Conservation (phyloP, 2,329 filamentous ascomycete species). For the Annulohypoxylon truncatum region DNA sequence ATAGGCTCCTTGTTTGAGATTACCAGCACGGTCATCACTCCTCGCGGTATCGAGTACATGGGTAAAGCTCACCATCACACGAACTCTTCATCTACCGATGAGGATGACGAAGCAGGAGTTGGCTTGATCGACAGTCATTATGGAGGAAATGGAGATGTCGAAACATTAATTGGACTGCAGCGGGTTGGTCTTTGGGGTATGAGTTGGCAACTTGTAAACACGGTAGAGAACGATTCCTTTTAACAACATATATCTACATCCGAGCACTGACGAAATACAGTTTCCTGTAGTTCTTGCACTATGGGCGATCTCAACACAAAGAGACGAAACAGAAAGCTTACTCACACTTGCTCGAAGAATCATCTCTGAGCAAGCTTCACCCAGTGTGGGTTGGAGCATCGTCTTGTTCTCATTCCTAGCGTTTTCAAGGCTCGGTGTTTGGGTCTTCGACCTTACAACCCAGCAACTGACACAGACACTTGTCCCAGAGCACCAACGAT, state of each 20-base stretch:
- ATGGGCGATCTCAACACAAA: constrained; percentile 47
- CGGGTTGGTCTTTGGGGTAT: constrained; percentile 57
- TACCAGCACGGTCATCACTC: constrained; percentile 64
- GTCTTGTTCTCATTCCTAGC: constrained; percentile 56
- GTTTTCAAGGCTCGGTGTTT: constrained; percentile 57
- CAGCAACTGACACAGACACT: constrained; percentile 58
- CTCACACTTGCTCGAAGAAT: constrained; percentile 21
- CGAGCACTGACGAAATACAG: constrained; percentile 37
- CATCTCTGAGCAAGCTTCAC: constrained; percentile 23
- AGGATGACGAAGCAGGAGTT: constrained; percentile 43
- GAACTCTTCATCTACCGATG: constrained; percentile 33
- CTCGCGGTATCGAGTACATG: constrained; percentile 58
- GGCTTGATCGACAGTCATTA: constrained; percentile 28
- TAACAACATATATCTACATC: not conserved
- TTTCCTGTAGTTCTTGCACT: constrained; percentile 52
- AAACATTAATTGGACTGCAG: constrained; percentile 50
- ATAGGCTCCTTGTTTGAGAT: constrained; percentile 64
- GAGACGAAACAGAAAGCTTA: constrained; percentile 25
- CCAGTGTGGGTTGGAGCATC: constrained; percentile 46
- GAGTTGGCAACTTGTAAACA: constrained; percentile 54
- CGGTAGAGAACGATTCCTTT: constrained; percentile 47
- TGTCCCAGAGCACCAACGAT: constrained; percentile 49
- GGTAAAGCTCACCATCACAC: constrained; percentile 45
- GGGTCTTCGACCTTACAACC: constrained; percentile 58
- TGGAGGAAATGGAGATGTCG: constrained; percentile 31